These are phyloP conservation scores for Exophiala viscosa DNA, from an alignment of 2,329 filamentous ascomycete genomes.

Conservation along the genomic window DNA sequence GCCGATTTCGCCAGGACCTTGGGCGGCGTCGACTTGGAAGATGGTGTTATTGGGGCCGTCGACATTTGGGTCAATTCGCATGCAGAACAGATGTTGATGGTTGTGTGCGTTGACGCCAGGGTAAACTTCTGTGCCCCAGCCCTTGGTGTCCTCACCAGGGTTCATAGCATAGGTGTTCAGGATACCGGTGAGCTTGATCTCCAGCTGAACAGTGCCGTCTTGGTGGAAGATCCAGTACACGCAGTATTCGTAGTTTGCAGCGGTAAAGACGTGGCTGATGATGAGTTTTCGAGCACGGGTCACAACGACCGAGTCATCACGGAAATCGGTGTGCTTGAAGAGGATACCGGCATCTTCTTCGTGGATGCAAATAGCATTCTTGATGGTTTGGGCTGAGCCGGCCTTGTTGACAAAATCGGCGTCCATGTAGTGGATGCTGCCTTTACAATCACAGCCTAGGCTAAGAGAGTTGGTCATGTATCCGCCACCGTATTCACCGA, in stretches of 20 bases:
- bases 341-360: conserved; percentile 89
- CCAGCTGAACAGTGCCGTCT: conserved; percentile 86
- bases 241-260: conserved; percentile 93
- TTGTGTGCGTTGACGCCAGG: conserved; percentile 91
- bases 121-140: conserved; percentile 90
- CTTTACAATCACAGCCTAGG: conserved; percentile 65
- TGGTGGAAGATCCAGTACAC: conserved; percentile 88
- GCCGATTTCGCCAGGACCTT: conserved; percentile 69
- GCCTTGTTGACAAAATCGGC: conserved; percentile 64
- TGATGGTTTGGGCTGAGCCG: conserved; percentile 74
- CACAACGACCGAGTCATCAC: conserved; percentile 80
- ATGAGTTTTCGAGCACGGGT: conserved; percentile 82
- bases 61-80: conserved; percentile 81
- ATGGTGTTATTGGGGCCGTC: conserved; percentile 82
- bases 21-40: conserved; percentile 73
- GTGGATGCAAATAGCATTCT: conserved; percentile 93
- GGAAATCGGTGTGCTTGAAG: conserved; percentile 93
- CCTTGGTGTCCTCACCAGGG: conserved; percentile 73
- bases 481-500: conserved; percentile 47
- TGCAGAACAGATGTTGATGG: conserved; percentile 91
- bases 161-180: conserved; percentile 85
- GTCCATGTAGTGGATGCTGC: conserved; percentile 86
- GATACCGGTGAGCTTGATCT: conserved; percentile 88
- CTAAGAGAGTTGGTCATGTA: conserved; percentile 49
- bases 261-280: conserved; percentile 88